Evolutionary conservation across 2,329 filamentous ascomycete genomes (phyloP), one percentile per base, ranked within the genome.

Genomic region (Lojkania enalia): DNA sequence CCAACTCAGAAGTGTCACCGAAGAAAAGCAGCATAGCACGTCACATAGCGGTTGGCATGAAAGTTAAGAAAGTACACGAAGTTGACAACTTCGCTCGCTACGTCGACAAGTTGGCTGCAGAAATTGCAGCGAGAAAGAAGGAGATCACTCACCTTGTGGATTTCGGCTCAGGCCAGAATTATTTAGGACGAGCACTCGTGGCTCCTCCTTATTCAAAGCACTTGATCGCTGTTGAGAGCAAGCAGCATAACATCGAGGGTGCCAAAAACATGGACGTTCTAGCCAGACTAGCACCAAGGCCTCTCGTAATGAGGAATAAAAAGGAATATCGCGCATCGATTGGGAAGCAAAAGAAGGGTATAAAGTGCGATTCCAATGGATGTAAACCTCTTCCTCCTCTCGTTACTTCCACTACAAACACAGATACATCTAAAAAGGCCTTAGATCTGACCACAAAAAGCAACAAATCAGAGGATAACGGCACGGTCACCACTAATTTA

Each of bases 111-210:
- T 78, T 96, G 18, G 77, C 81, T 2, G 64, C 74, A 2, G 73
- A 81, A 1, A 79, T 85, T 31, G 53, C 53, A 31, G 47, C 48
- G 1, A 54, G 58, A 2, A 49, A 55, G 9, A 70, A 44, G 6
- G 63, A 66, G 5, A 84, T 96, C 48, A 88, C 90, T 0, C 91
- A 97, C 72, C 84, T 96, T 46, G 86, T 97, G 37, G 94, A 99
- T 71, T 96, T 97, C 69, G 94, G 94, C 20, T 96, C 90, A 41
- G 94, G 94, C 0, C 92, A 97, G 68, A 97, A 96, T 64, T 99
- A 99, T 63, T 83, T 99, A 3, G 92, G 94, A 1, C 81, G 94
- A 35, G 87, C 89, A 1, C 76, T 99, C 46, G 92, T 92, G 12
- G 90, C 86, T 50, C 78, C 85, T 42, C 90, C 91, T 0, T 96